phyloP scores from a whole-genome alignment of 2,329 filamentous ascomycete species.

The Ophiostoma australiae region DNA sequence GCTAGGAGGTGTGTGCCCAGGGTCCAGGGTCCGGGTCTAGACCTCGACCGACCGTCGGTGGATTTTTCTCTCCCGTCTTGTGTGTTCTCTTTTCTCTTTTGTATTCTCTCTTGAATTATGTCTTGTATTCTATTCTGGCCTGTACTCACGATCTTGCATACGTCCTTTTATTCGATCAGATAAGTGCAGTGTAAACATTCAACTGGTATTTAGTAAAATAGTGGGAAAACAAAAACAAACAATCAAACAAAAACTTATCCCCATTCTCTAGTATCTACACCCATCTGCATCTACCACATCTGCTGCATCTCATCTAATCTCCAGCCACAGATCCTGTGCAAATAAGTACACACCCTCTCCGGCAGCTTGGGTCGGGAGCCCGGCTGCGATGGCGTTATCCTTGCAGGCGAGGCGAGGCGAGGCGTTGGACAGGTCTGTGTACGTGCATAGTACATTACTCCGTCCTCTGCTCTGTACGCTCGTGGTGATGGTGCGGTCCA shows the following conservation, averaged over 20 bases:
- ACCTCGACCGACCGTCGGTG: not conserved
- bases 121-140: too few relatives aligned
- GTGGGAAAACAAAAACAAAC: too few relatives aligned
- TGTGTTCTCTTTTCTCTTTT: not conserved
- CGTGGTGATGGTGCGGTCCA: not conserved
- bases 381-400: not conserved
- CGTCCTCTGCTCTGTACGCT: not conserved
- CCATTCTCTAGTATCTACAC: not conserved
- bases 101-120: not conserved
- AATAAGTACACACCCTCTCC: slow-evolving; percentile 9
- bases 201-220: too few relatives aligned
- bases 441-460: too few relatives aligned
- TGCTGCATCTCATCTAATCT: not conserved
- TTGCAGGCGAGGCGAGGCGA: not conserved
- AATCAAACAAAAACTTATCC: not conserved
- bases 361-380: slow-evolving; percentile 21
- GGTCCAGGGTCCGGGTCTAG: not conserved
- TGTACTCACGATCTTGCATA: too few relatives aligned
- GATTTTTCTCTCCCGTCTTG: too few relatives aligned
- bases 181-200: too few relatives aligned
- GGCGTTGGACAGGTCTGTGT: too few relatives aligned
- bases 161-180: not conserved
- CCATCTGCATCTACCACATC: not conserved
- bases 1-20: too few relatives aligned
- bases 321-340: not conserved